These are phyloP conservation scores for Scalesia atractyloides DNA, from an alignment of 129 eudicot species.

Conservation along the genomic window DNA sequence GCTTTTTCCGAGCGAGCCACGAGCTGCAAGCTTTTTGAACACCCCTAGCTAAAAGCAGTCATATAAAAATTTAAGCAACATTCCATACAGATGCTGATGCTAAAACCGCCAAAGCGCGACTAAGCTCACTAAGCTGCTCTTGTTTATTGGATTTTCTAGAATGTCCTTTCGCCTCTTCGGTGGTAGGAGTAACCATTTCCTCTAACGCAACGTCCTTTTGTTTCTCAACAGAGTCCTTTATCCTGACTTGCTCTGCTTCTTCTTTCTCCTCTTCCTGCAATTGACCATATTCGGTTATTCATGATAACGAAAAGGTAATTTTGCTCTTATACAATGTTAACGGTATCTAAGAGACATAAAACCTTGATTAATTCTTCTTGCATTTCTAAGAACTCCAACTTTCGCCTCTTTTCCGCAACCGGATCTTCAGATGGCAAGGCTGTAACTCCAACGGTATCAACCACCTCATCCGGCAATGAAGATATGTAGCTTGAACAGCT, in stretches of 20 bases:
- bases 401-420: conserved; percentile 85
- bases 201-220: conserved; percentile 81
- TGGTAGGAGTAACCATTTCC: conserved; percentile 71
- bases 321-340: not conserved
- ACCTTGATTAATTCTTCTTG: conserved; percentile 98
- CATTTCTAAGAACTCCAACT: conserved; percentile 94
- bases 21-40: too few relatives aligned
- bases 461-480: conserved; percentile 96
- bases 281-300: not conserved
- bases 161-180: conserved; percentile 55
- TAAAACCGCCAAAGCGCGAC: conserved; percentile 93
- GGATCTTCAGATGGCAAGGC: conserved; percentile 91
- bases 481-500: conserved; percentile 89
- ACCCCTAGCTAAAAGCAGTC: not conserved
- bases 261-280: conserved; percentile 71
- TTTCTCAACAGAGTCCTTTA: conserved; percentile 43
- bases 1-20: too few relatives aligned
- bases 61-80: not conserved
- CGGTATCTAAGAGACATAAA: not conserved
- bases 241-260: conserved; percentile 77
- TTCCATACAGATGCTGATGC: conserved; percentile 81
- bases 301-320: not conserved
- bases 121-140: conserved; percentile 83
- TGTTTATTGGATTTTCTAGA: conserved; percentile 63
- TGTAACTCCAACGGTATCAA: conserved; percentile 85